Evolutionary conservation across 2,329 filamentous ascomycete species (phyloP).

Genomic region (Cordyceps javanica): DNA sequence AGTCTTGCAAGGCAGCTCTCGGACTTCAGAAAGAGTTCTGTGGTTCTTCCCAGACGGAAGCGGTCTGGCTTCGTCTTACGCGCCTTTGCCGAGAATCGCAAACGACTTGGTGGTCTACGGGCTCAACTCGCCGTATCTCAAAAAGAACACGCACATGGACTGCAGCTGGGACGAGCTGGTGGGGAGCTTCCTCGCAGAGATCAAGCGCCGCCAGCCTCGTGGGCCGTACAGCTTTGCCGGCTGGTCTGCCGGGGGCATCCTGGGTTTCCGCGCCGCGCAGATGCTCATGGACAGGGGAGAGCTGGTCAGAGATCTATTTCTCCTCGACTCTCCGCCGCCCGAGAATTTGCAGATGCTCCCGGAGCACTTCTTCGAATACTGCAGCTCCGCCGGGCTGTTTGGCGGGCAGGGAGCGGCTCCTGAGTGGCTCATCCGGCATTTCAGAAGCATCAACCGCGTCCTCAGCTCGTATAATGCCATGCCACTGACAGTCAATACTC

Average conservation of each 20-base stretch:
- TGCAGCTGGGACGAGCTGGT: not conserved
- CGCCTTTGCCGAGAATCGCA: not conserved
- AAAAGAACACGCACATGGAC: not conserved
- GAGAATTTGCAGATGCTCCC: not conserved
- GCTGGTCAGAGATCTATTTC: not conserved
- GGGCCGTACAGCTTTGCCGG: not conserved
- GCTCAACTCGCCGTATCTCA: not conserved
- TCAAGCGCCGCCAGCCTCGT: not conserved
- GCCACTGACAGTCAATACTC: no score
- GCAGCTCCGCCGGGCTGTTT: no score
- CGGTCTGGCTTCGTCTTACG: not conserved
- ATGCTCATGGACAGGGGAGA: not conserved
- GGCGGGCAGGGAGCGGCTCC: no score
- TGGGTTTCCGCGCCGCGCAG: not conserved
- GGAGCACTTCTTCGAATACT: not conserved
- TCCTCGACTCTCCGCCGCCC: not conserved
- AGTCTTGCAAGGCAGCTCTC: not conserved
- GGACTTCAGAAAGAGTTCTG: not conserved
- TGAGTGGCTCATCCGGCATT: no score
- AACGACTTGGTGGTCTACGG: not conserved
- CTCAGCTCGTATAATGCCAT: no score
- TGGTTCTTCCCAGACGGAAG: not conserved
- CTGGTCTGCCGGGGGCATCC: not conserved
- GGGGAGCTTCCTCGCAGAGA: not conserved
- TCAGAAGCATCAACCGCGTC: no score